Conservation (phyloP, 805 yeast genomes). For the Lachancea kluyveri region DNA sequence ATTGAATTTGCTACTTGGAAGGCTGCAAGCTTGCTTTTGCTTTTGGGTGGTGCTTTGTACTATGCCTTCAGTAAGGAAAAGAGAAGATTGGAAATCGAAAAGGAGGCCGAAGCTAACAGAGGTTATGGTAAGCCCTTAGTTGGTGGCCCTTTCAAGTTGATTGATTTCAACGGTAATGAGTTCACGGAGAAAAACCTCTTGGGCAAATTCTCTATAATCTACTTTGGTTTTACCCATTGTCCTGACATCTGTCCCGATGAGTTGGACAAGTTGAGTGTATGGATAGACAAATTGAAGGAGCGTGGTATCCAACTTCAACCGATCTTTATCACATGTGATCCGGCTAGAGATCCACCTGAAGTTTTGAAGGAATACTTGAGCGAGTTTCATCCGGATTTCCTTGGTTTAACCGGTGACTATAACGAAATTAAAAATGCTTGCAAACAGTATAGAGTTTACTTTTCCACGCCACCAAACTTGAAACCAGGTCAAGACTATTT, state of each 20-base stretch:
- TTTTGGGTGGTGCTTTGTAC: conserved; percentile 66
- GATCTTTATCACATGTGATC: conserved; percentile 92
- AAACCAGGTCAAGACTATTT: conserved; percentile 94
- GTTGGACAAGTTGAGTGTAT: conserved; percentile 78
- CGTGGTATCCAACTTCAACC: conserved; percentile 68
- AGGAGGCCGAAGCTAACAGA: conserved; percentile 77
- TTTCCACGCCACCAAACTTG: conserved; percentile 92
- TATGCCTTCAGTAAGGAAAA: conserved; percentile 72
- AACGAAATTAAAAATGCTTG: conserved; percentile 80
- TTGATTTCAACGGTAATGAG: conserved; percentile 60
- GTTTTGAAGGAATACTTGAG: conserved; percentile 73
- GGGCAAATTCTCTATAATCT: conserved; percentile 78
- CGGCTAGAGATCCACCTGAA: conserved; percentile 87
- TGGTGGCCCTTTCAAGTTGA: conserved; percentile 81
- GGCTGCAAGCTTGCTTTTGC: conserved; percentile 60
- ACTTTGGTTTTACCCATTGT: conserved; percentile 95
- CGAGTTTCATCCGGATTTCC: conserved; percentile 85
- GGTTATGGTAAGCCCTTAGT: conserved; percentile 89
- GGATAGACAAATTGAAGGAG: conserved; percentile 52
- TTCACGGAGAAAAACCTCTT: conserved; percentile 75
- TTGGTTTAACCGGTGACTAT: conserved; percentile 89
- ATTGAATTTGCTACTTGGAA: conserved; percentile 83
- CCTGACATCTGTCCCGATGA: conserved; percentile 99
- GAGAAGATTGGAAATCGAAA: conserved; percentile 63
- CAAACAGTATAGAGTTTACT: conserved; percentile 88